Percentiles rank a stretch among this genome's conserved stretches.
Conservation (phyloP, 2,329 filamentous ascomycete genomes). For the Helotiales sp. region DNA sequence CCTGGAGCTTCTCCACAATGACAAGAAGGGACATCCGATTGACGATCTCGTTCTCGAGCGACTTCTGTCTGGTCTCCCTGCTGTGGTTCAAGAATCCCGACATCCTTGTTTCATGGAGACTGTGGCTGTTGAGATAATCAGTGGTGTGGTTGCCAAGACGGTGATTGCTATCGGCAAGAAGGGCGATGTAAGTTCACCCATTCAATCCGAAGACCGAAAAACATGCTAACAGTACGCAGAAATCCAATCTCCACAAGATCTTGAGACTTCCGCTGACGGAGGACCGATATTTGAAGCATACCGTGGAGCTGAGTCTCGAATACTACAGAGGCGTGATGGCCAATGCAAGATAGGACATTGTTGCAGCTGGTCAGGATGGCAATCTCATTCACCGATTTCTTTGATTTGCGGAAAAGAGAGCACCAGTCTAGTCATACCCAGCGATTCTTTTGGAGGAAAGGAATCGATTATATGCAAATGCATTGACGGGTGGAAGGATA, state of each 20-base stretch:
- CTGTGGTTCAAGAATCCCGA: slow-evolving; percentile 48
- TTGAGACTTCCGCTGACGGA: slow-evolving; percentile 71
- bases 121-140: slow-evolving; percentile 84
- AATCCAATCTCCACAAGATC: slow-evolving; percentile 53
- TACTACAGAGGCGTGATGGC: slow-evolving; percentile 58
- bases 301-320: slow-evolving; percentile 69
- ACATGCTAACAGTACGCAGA: slow-evolving; percentile 42
- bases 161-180: slow-evolving; percentile 60
- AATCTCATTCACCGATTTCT: background rate
- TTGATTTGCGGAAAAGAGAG: background rate
- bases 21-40: slow-evolving; percentile 47
- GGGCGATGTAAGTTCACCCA: slow-evolving; percentile 57
- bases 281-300: slow-evolving; percentile 73
- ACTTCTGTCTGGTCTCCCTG: slow-evolving; percentile 60
- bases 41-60: slow-evolving; percentile 57
- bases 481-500: slow-evolving; percentile 13
- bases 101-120: slow-evolving; percentile 57
- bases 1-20: slow-evolving; percentile 55
- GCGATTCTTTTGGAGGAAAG: slow-evolving; percentile 4
- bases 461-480: background rate
- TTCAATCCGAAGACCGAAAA: background rate
- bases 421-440: background rate
- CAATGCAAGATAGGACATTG: slow-evolving; percentile 27
- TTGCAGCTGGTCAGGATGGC: background rate
- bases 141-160: slow-evolving; percentile 70